Conservation (phyloP, 202 grass and related monocot species). For the Setaria viridis region DNA sequence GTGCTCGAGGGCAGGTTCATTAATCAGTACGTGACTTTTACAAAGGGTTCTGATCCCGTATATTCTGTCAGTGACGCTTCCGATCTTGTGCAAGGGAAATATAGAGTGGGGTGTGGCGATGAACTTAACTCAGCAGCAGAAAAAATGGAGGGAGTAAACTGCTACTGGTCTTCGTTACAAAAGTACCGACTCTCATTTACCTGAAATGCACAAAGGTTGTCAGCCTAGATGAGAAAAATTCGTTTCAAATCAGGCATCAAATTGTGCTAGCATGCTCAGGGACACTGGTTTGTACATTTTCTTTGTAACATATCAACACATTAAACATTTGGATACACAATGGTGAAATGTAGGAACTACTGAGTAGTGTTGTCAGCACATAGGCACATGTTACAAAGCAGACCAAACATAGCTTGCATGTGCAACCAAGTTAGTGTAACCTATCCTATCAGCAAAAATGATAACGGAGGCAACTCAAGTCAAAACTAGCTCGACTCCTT, state of each 20-base stretch:
- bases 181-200: slow-evolving; percentile 52
- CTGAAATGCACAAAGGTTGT: slow-evolving; percentile 40
- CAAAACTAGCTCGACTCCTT: not conserved
- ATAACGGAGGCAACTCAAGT: not conserved
- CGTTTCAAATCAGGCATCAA: not conserved
- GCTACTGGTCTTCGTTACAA: slow-evolving; percentile 27
- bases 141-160: not conserved
- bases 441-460: no score
- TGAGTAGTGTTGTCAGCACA: not conserved
- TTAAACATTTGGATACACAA: not conserved
- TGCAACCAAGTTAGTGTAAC: not conserved
- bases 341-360: not conserved
- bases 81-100: slow-evolving; percentile 27
- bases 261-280: not conserved
- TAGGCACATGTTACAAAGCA: not conserved
- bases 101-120: not conserved
- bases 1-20: not conserved
- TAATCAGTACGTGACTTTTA: slow-evolving; percentile 30
- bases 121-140: not conserved
- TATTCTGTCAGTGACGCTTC: slow-evolving; percentile 13
- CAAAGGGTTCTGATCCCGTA: slow-evolving; percentile 38
- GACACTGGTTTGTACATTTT: not conserved
- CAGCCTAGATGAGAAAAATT: slow-evolving; percentile 2
- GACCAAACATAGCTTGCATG: not conserved
- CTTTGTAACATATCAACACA: not conserved